These are phyloP conservation scores for Lophium mytilinum DNA, from an alignment of 495 filamentous ascomycete genomes.

Conservation along the genomic window DNA sequence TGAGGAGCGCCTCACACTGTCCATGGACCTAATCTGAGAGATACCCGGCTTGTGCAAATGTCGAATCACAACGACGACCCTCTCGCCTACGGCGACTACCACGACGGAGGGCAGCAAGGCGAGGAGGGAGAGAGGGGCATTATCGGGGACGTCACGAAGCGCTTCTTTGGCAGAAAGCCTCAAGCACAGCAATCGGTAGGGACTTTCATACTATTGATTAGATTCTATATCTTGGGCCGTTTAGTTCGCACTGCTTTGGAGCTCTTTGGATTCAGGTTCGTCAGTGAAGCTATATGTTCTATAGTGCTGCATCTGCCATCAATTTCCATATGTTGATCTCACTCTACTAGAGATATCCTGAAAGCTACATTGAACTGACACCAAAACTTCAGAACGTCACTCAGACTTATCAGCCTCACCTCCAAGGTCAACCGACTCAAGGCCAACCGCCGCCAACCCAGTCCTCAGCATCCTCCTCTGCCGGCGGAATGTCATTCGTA, in stretches of 20 bases:
- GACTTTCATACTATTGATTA: slow-evolving; percentile 8
- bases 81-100: slow-evolving; percentile 51
- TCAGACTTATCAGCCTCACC: slow-evolving; percentile 8
- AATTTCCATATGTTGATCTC: too few species aligned
- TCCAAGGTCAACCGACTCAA: slow-evolving; percentile 23
- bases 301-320: too few species aligned
- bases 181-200: slow-evolving; percentile 34
- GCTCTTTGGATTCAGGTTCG: too few species aligned
- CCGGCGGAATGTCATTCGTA: slow-evolving; percentile 38
- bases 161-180: slow-evolving; percentile 23
- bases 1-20: neutral
- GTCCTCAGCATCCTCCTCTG: neutral
- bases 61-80: slow-evolving; percentile 37
- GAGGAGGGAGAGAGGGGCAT: slow-evolving; percentile 43
- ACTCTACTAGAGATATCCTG: neutral
- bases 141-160: slow-evolving; percentile 46
- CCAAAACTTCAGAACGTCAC: neutral
- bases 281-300: too few species aligned
- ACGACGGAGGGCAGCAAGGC: slow-evolving; percentile 29
- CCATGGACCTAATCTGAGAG: neutral
- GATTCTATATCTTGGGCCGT: neutral
- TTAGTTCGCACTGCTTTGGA: neutral
- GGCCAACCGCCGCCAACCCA: slow-evolving; percentile 20
- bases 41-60: slow-evolving; percentile 2
- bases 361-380: neutral